Evolutionary conservation across 768 basidiomycete species (phyloP), one percentile per base, ranked within the genome.

Genomic region (Auriculariales sp.): DNA sequence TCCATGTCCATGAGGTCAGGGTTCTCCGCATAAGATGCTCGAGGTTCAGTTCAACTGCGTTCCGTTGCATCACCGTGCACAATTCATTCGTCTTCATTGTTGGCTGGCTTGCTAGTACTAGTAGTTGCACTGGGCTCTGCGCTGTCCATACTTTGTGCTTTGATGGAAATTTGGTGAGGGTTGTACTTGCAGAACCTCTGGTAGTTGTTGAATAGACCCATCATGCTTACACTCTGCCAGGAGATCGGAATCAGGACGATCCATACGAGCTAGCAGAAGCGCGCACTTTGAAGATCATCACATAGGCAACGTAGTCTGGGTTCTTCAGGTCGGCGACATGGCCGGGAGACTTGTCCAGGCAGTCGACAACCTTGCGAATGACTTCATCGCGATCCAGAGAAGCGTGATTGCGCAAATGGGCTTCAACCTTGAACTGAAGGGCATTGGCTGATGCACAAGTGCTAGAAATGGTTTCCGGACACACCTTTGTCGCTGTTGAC

Each of bases 201-300:
- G 12, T 22, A 22, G 19, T 44, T 10, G 22, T 19, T 19, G 4
- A 44, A 12, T 19, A 19, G 12, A 4, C 6, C 39, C 39, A 44
- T 44, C 39, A 44, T 44, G 39, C 39, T 44, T 19, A 44, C 39
- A 15, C 19, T 44, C 39, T 44, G 15, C 9, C 7, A 15, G 15
- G 31, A 32, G 31, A 7, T 9, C 7, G 7, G 31, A 32, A 15
- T 15, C 15, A 32, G 15, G 9, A 9, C 7, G 22, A 44, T 10
- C 7, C 39, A 9, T 19, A 22, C 6, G 39, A 2, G 39, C 22
- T 5, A 47, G 27, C 10, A 35, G 15, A 46, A 17, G 22, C 17
- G 61, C 67, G 35, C 48, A 82, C 87, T 74, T 89, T 90, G 71
- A 88, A 89, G 3, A 90, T 71, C 57, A 90, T 85, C 4, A 88